phyloP scores from a whole-genome alignment of 768 basidiomycete species.

The Tubosaeta brunneosetosa region DNA sequence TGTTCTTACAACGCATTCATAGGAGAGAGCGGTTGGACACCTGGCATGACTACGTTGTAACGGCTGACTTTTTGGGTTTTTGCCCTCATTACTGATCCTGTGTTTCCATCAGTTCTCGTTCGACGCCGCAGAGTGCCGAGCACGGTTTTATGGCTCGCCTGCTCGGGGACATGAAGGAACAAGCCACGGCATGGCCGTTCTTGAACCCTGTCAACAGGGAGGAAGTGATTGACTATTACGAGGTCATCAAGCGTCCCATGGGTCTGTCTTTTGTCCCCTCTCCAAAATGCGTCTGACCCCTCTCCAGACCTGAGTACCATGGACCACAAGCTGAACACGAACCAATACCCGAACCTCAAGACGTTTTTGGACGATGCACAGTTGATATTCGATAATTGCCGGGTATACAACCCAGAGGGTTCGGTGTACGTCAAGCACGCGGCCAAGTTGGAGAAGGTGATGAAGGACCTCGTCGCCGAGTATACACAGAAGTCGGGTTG shows the following conservation, averaged over 20 bases:
- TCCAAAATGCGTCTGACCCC: background rate
- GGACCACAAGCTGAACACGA: conserved; percentile 84
- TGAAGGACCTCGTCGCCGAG: conserved; percentile 49
- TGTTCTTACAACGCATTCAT: conserved; percentile 27
- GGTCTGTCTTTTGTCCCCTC: conserved; percentile 50
- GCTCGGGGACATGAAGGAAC: conserved; percentile 70
- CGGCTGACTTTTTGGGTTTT: conserved; percentile 19
- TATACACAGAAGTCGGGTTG: conserved; percentile 19
- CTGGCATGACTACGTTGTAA: conserved; percentile 71
- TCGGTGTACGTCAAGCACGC: too few species aligned
- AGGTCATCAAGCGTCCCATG: conserved; percentile 88
- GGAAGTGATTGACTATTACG: conserved; percentile 86
- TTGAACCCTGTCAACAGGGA: conserved; percentile 68
- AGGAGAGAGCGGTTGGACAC: conserved; percentile 94
- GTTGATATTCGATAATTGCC: too few species aligned
- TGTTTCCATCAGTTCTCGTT: conserved; percentile 32
- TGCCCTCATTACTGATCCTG: conserved; percentile 2
- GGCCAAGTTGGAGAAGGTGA: conserved; percentile 75
- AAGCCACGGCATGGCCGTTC: conserved; percentile 88
- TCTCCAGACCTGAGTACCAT: conserved; percentile 83
- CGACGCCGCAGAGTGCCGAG: conserved; percentile 50
- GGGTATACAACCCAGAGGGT: too few species aligned
- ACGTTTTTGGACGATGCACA: too few species aligned
- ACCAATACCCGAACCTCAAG: too few species aligned
- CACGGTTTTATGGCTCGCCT: conserved; percentile 69